phyloP scores from a whole-genome alignment of 1,284 basidiomycete species.

The Trichosporon coremiiforme region DNA sequence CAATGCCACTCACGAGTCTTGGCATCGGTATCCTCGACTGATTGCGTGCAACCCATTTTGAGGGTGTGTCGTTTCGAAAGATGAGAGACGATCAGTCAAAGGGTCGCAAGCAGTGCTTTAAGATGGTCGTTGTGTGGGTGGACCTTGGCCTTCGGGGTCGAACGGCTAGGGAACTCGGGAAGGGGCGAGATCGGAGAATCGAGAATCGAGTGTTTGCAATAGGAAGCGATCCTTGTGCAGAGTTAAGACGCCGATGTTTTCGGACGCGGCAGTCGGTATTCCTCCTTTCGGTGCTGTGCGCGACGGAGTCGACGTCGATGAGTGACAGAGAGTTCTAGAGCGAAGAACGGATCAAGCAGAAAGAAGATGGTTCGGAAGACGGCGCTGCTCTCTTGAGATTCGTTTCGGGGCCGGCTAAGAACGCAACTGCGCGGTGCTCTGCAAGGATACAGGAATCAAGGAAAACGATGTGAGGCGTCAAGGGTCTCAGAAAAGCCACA shows the following conservation, averaged over 20 bases:
- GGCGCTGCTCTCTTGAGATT: constrained; percentile 7
- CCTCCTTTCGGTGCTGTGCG: background rate
- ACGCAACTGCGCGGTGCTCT: background rate
- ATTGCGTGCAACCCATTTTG: constrained; percentile 58
- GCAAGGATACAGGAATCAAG: constrained; percentile 11
- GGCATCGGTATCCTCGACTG: constrained; percentile 56
- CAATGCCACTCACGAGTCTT: constrained; percentile 51
- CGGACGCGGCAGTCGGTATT: constrained; percentile 8
- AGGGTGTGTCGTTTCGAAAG: background rate
- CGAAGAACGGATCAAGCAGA: background rate
- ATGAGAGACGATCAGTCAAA: background rate
- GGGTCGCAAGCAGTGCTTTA: background rate
- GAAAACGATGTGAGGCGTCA: background rate
- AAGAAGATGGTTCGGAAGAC: background rate
- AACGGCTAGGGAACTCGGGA: constrained; percentile 7
- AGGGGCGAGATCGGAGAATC: constrained; percentile 9
- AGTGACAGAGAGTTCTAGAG: background rate
- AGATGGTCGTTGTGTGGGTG: background rate
- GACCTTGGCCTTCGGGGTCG: background rate
- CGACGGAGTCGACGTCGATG: background rate
- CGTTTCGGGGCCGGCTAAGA: constrained; percentile 1
- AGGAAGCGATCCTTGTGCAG: constrained; percentile 9
- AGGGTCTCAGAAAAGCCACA: background rate
- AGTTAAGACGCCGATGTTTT: constrained; percentile 8
- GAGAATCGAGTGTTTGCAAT: background rate